phyloP scores from a whole-genome alignment of 1,139 yeast genomes.

The Kodamaea anthophila region DNA sequence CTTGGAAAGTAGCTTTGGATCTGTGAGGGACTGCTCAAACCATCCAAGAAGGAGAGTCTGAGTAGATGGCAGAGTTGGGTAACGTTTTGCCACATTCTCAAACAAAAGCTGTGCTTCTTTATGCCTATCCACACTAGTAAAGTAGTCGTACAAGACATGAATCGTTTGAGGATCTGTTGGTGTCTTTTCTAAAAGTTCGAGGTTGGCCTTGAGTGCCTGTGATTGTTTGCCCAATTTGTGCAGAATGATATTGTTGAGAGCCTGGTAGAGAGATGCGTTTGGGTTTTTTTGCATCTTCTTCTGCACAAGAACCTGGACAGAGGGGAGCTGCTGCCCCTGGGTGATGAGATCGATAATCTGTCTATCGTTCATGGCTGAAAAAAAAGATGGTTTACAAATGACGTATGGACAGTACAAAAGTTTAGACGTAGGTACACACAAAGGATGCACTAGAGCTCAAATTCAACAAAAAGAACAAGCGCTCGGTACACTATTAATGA shows the following conservation, averaged over 20 bases:
- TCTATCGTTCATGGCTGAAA: slow-evolving; percentile 20
- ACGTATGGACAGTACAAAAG: no score
- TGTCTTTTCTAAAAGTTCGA: slow-evolving; percentile 33
- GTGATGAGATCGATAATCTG: slow-evolving; percentile 43
- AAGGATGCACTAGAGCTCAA: no score
- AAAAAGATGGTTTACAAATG: no score
- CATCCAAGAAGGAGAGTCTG: slow-evolving; percentile 35
- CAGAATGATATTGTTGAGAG: slow-evolving; percentile 41
- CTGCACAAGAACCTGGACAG: slow-evolving; percentile 43
- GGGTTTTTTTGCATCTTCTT: slow-evolving; percentile 53
- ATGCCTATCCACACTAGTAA: slow-evolving; percentile 26
- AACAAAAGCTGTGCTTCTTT: slow-evolving; percentile 39
- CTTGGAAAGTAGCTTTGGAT: slow-evolving; percentile 14
- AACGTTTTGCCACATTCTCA: slow-evolving; percentile 52
- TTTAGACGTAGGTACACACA: no score
- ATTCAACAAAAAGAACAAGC: no score
- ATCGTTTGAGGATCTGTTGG: slow-evolving; percentile 55
- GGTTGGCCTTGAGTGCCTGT: slow-evolving; percentile 40
- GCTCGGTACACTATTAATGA: no score
- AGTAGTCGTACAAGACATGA: slow-evolving; percentile 38
- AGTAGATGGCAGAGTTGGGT: slow-evolving; percentile 36
- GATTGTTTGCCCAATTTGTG: slow-evolving; percentile 36
- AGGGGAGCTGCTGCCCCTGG: slow-evolving; percentile 48
- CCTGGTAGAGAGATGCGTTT: slow-evolving; percentile 45
- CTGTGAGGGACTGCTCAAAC: slow-evolving; percentile 41